Conservation (phyloP, 352 stramenopile genomes). For the Albugo candida region DNA sequence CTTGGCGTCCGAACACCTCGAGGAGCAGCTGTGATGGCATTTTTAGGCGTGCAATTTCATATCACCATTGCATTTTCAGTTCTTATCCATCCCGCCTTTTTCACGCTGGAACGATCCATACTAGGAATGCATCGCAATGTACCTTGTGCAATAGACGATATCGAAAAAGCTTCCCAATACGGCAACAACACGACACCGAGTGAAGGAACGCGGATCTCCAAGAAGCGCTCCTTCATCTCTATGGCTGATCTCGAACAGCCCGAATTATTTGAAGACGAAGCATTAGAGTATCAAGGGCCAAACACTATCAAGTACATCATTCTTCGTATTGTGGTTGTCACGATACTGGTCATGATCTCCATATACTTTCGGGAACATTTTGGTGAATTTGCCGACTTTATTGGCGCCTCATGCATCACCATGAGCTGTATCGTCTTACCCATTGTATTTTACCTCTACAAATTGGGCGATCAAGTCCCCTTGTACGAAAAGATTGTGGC, state of each 20-base stretch:
- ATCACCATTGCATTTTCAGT: constrained; percentile 8
- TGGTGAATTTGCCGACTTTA: constrained; percentile 31
- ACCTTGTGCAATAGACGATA: constrained; percentile 6
- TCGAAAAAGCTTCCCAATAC: not conserved
- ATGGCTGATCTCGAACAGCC: not conserved
- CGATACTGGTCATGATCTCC: constrained; percentile 19
- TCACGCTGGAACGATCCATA: not conserved
- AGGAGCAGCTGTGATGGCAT: constrained; percentile 7
- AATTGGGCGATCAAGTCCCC: constrained; percentile 4
- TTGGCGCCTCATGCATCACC: constrained; percentile 25
- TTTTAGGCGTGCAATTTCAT: constrained; percentile 8
- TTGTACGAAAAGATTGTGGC: constrained; percentile 7
- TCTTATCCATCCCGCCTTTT: constrained; percentile 1
- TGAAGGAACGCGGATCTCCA: not conserved
- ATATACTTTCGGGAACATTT: constrained; percentile 25
- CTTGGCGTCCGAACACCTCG: constrained; percentile 6
- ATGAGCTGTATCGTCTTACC: constrained; percentile 25
- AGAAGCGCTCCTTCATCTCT: not conserved
- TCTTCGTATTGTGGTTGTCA: constrained; percentile 22
- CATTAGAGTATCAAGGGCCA: not conserved
- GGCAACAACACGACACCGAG: not conserved
- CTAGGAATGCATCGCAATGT: constrained; percentile 1
- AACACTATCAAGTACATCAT: constrained; percentile 9
- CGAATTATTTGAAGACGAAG: not conserved
- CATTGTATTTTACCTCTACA: constrained; percentile 7